Base-by-base conservation (phyloP, 345 rosid genomes). In the Rhizophora apiculata region DNA sequence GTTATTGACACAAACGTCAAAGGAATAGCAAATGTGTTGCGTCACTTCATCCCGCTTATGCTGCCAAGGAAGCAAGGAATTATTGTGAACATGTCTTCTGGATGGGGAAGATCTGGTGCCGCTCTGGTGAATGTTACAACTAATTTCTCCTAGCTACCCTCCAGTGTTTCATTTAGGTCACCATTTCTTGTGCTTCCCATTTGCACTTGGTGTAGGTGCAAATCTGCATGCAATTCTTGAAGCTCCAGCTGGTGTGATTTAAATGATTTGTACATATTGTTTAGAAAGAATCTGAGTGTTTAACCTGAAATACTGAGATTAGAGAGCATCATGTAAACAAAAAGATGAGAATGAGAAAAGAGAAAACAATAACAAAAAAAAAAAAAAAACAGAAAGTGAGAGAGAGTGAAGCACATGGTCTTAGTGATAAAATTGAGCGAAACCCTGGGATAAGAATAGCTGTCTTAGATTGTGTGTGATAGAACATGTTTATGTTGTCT, bases 61-160 rank as follows among this genome's bases (percentile, higher is more conserved):
- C 68, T 94, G 63, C 88, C 92, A 21, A 86, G 68, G 56, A 86
- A 84, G 83, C 96, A 74, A 70, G 98, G 97, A 72, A 82, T 94
- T 63, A 83, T 94, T 64, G 92, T 94, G 43, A 94, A 94, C 69
- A 77, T 87, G 83, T 94, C 98, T 72, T 91, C 98, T 65, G 98
- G 98, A 46, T 94, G 97, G 97, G 98, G 98, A 74, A 76, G 97
- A 80, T 92, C 97, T 19, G 97, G 93, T 55, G 96, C 98, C 72
- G 98, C 97, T 7, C 85, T 89, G 96, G 97, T 94, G 81, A 82
- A 67, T 67, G n/a, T 54, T 24, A 11, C 24, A 16, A 27, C 29
- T 64, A 10, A 36, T 36, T n/a, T 34, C 39, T 7, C 24, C 24
- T 36, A 18, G 18, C 67, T 18, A 22, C 9, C 13, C 36, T 63